These are phyloP conservation scores for Solanum acaule DNA, from an alignment of 257 asterid genomes.

Conservation along the genomic window DNA sequence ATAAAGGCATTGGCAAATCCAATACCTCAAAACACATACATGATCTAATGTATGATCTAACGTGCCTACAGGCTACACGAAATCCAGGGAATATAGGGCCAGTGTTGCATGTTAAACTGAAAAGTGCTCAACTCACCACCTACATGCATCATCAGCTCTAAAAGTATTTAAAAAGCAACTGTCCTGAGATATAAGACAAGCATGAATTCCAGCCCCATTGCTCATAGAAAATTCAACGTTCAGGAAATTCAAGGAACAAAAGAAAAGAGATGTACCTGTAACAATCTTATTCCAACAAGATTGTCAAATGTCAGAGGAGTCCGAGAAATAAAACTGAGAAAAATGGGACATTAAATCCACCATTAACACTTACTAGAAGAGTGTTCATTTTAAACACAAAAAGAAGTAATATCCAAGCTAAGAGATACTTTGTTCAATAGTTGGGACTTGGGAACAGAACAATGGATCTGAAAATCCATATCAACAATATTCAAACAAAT, in stretches of 20 bases:
- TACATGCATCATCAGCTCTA: not conserved
- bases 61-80: not conserved
- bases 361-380: not conserved
- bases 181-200: not conserved
- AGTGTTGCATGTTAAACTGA: not conserved
- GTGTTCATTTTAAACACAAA: not conserved
- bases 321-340: not conserved
- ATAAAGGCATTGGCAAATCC: not conserved
- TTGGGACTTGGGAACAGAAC: not conserved
- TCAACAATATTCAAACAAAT: not conserved
- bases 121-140: not conserved
- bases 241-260: not conserved
- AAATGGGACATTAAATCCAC: not conserved
- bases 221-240: not conserved
- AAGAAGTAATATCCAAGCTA: not conserved
- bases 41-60: not conserved
- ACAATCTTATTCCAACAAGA: not conserved
- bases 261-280: not conserved
- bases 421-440: not conserved
- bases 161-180: not conserved
- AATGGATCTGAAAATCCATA: not conserved
- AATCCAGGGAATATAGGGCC: not conserved
- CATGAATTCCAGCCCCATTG: not conserved
- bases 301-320: not conserved
- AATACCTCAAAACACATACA: not conserved